These are phyloP conservation scores for Colletotrichum kahawae DNA, from an alignment of 2,329 filamentous ascomycete genomes.

Conservation along the genomic window DNA sequence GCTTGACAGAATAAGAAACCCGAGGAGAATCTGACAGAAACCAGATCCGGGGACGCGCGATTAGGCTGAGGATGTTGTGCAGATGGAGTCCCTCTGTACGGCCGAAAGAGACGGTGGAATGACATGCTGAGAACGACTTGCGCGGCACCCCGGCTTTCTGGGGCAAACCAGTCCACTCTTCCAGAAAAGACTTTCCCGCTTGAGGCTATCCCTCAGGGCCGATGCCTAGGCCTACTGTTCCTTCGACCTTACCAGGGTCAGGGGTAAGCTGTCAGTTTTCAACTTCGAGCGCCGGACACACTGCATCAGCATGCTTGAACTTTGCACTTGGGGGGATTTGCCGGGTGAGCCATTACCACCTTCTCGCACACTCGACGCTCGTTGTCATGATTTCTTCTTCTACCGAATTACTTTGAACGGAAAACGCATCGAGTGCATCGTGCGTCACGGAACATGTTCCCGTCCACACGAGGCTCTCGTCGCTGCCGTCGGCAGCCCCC, in stretches of 20 bases:
- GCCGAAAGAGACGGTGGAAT: not conserved
- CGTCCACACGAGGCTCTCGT: not conserved
- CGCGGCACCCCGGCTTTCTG: slow-evolving; percentile 2
- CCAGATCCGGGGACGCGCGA: not conserved
- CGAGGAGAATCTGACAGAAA: not conserved
- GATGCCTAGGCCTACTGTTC: not conserved
- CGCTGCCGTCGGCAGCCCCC: not conserved
- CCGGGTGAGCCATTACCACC: not conserved
- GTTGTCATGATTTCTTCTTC: not conserved
- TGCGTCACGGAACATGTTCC: not conserved
- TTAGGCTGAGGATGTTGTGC: slow-evolving; percentile 16
- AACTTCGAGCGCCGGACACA: not conserved
- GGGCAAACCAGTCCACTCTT: slow-evolving; percentile 1
- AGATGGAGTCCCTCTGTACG: slow-evolving; percentile 3
- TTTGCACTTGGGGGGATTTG: not conserved
- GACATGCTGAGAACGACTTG: not conserved
- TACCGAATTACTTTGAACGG: not conserved
- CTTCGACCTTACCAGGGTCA: not conserved
- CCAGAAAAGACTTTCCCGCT: not conserved
- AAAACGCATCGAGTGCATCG: not conserved
- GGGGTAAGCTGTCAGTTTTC: slow-evolving; percentile 14
- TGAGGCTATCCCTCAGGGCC: not conserved
- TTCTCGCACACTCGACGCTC: not conserved
- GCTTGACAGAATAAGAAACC: not conserved
- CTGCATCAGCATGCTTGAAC: slow-evolving; percentile 1